A percentile compares a stretch with the other conserved stretches of the same genome.
Evolutionary conservation across 1,139 yeast genomes (phyloP).

Genomic region (Debaryomyces nepalensis): DNA sequence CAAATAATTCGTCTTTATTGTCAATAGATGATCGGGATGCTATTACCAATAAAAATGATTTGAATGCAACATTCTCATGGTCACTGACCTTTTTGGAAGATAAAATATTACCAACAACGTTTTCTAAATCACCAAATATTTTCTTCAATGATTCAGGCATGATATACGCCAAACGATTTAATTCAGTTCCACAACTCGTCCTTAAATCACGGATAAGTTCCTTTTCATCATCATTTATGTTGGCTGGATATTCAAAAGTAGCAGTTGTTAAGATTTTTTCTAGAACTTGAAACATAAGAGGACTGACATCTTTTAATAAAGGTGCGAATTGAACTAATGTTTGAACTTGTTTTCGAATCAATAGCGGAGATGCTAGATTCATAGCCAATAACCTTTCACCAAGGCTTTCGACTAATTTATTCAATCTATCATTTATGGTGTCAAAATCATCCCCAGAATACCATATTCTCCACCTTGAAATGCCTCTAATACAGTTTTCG

Average conservation of each 20-base stretch:
- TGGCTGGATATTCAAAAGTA: slow-evolving; percentile 77
- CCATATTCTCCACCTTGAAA: slow-evolving; percentile 97
- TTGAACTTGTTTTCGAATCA: slow-evolving; percentile 85
- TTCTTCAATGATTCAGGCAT: slow-evolving; percentile 90
- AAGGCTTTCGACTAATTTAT: slow-evolving; percentile 70
- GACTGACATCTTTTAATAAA: slow-evolving; percentile 72
- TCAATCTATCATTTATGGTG: slow-evolving; percentile 57
- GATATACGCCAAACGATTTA: slow-evolving; percentile 88
- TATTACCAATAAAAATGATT: slow-evolving; percentile 87
- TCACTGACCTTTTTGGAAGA: slow-evolving; percentile 75
- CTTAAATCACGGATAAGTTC: slow-evolving; percentile 86
- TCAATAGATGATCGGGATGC: slow-evolving; percentile 82
- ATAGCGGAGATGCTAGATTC: slow-evolving; percentile 76
- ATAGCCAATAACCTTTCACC: slow-evolving; percentile 79
- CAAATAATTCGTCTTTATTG: slow-evolving; percentile 73
- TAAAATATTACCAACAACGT: slow-evolving; percentile 74
- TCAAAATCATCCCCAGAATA: slow-evolving; percentile 69
- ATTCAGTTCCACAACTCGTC: slow-evolving; percentile 92
- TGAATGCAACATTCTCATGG: slow-evolving; percentile 92
- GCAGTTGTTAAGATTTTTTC: slow-evolving; percentile 90
- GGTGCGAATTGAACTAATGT: slow-evolving; percentile 98
- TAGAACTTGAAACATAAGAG: slow-evolving; percentile 76
- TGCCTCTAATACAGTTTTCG: slow-evolving; percentile 89
- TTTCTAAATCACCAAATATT: slow-evolving; percentile 80
- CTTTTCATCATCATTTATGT: slow-evolving; percentile 70